Conservation (phyloP, 352 stramenopile genomes). For the Pythium volutum region DNA sequence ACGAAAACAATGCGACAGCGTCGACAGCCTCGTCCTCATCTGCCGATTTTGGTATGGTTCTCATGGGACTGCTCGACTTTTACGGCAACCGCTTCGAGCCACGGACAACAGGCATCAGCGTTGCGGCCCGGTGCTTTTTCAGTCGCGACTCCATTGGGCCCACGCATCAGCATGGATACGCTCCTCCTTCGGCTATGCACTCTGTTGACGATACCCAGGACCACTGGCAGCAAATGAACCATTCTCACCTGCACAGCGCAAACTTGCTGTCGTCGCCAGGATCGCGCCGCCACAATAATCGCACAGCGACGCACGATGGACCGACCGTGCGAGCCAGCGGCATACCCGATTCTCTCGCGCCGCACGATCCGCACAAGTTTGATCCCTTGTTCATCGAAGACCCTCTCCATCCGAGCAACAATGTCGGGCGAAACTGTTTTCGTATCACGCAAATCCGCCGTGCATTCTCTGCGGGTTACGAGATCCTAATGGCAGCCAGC, state of each 20-base stretch:
- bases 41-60: slow-evolving; percentile 92
- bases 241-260: slow-evolving; percentile 43
- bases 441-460: slow-evolving; percentile 90
- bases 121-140: slow-evolving; percentile 77
- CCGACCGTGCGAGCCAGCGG: slow-evolving; percentile 19
- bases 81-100: slow-evolving; percentile 95
- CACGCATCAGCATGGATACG: slow-evolving; percentile 28
- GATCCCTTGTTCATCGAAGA: slow-evolving; percentile 96
- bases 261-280: slow-evolving; percentile 60
- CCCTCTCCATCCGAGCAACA: slow-evolving; percentile 92
- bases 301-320: slow-evolving; percentile 57
- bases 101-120: slow-evolving; percentile 88
- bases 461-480: slow-evolving; percentile 69
- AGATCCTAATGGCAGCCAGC: slow-evolving; percentile 59
- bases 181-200: slow-evolving; percentile 8
- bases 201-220: slow-evolving; percentile 61
- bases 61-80: slow-evolving; percentile 97
- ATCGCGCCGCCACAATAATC: slow-evolving; percentile 63
- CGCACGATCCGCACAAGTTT: slow-evolving; percentile 89
- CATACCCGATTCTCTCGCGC: slow-evolving; percentile 28
- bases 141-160: slow-evolving; percentile 60
- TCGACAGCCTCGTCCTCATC: slow-evolving; percentile 31
- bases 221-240: slow-evolving; percentile 58
- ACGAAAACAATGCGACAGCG: slow-evolving; percentile 25
- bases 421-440: slow-evolving; percentile 96